phyloP scores from a whole-genome alignment of 2,329 filamentous ascomycete species.

The Microthyrium microscopicum region DNA sequence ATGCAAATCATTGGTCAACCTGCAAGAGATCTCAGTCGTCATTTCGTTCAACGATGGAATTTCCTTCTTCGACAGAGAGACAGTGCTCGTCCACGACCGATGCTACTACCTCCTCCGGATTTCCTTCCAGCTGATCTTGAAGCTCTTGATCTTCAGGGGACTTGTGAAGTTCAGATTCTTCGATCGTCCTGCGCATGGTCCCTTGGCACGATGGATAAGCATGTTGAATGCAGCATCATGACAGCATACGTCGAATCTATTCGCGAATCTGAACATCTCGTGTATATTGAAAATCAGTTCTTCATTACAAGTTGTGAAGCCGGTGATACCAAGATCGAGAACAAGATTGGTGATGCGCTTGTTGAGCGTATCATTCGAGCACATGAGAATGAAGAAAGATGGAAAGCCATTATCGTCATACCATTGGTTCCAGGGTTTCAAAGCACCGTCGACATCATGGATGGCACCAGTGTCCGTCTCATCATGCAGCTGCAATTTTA shows the following conservation, averaged over 20 bases:
- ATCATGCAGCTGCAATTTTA: constrained; percentile 97
- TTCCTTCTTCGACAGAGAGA: constrained; percentile 87
- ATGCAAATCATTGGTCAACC: constrained; percentile 98
- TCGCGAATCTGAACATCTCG: constrained; percentile 85
- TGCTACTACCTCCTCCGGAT: constrained; percentile 83
- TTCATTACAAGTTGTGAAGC: constrained; percentile 89
- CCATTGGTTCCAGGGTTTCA: constrained; percentile 98
- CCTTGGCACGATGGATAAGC: constrained; percentile 62
- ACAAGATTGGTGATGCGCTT: constrained; percentile 84
- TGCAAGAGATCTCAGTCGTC: constrained; percentile 78
- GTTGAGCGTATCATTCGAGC: constrained; percentile 83
- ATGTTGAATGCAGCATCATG: constrained; percentile 91
- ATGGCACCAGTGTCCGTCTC: constrained; percentile 82
- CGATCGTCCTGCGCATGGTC: constrained; percentile 88
- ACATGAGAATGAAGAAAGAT: constrained; percentile 67
- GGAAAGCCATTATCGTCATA: constrained; percentile 80
- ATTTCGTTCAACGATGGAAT: constrained; percentile 97
- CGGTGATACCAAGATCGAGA: constrained; percentile 73
- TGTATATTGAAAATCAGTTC: constrained; percentile 98
- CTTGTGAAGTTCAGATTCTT: constrained; percentile 90
- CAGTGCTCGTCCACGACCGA: constrained; percentile 82
- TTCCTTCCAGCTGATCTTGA: constrained; percentile 76
- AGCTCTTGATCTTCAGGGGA: constrained; percentile 73
- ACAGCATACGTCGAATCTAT: constrained; percentile 92
- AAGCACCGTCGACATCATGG: constrained; percentile 84